Base-by-base conservation (phyloP, 352 stramenopile species). In the Pythium sp. region DNA sequence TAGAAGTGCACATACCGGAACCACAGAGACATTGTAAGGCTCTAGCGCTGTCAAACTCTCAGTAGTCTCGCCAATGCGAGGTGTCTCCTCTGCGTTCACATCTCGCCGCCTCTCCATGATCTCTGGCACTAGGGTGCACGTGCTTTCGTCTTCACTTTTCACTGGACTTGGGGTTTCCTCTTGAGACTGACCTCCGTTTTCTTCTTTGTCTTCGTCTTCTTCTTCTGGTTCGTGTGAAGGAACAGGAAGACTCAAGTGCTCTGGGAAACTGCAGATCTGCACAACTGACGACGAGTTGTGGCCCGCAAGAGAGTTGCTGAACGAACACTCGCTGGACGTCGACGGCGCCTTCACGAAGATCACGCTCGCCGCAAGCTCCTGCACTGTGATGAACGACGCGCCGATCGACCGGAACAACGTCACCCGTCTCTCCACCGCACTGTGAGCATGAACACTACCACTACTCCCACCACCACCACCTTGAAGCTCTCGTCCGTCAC, bases 351-450 rank as follows among this genome's bases (percentile, higher is more conserved):
- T 92, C 1, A 87, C 85, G 56, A 94, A 94, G 68, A 96, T 89
- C 30, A 96, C 83, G 68, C 86, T 94, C 8, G 80, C 84, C 1
- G 87, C 87, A 12, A 96, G 77, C 57, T 94, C 87, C 68, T 94
- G 87, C 46, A 94, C 79, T 34, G 78, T 90, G n/a, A 82, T 84
- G 57, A 95, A 93, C 8, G 82, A 72, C 30, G 82, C 84, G 5
- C 76, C 73, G 47, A 92, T 84, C 0, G 82, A 84, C 34, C 81
- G 83, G 30, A 96, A 85, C 24, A 91, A 57, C 3, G 79, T 71
- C 7, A 89, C 72, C 14, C 86, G 81, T 5, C 86, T 81, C 55
- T 94, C 82, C 6, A 93, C 74, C 1, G 73, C 76, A 14, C 71
- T 64, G 54, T 68, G 41, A 5, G 12, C 18, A 36, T 51, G 51